These are phyloP conservation scores for Cucumis cinereus DNA, from an alignment of 306 rosid species.

Conservation along the genomic window DNA sequence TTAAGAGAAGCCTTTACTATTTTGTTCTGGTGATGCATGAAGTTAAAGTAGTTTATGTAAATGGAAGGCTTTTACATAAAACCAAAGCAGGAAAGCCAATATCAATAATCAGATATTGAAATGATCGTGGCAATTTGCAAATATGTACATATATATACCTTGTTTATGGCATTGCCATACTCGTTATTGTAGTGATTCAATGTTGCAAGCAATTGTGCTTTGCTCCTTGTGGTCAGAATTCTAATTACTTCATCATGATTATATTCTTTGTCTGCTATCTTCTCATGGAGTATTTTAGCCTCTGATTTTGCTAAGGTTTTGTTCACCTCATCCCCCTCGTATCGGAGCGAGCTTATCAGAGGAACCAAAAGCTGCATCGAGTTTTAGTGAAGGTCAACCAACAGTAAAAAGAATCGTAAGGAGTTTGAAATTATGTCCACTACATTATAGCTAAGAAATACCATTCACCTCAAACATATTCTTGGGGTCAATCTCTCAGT, in stretches of 20 bases:
- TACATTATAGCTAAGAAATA: neutral
- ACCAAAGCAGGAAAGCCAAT: neutral
- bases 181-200: slow-evolving; percentile 57
- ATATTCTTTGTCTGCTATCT: slow-evolving; percentile 46
- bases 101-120: neutral
- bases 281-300: slow-evolving; percentile 58
- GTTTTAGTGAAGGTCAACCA: neutral
- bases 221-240: slow-evolving; percentile 65
- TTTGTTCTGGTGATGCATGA: neutral
- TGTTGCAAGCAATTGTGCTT: slow-evolving; percentile 57
- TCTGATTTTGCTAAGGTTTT: slow-evolving; percentile 51
- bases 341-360: slow-evolving; percentile 53
- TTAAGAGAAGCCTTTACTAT: neutral
- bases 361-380: slow-evolving; percentile 63
- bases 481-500: neutral
- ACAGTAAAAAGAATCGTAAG: neutral
- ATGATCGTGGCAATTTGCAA: neutral
- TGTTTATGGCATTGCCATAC: slow-evolving; percentile 54
- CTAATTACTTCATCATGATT: slow-evolving; percentile 52
- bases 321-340: slow-evolving; percentile 76
- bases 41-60: neutral
- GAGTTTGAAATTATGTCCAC: neutral
- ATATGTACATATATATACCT: slow-evolving; percentile 30
- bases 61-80: neutral
- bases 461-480: neutral